Base-by-base conservation (phyloP, 2,329 filamentous ascomycete genomes). In the Aureobasidium sp. region DNA sequence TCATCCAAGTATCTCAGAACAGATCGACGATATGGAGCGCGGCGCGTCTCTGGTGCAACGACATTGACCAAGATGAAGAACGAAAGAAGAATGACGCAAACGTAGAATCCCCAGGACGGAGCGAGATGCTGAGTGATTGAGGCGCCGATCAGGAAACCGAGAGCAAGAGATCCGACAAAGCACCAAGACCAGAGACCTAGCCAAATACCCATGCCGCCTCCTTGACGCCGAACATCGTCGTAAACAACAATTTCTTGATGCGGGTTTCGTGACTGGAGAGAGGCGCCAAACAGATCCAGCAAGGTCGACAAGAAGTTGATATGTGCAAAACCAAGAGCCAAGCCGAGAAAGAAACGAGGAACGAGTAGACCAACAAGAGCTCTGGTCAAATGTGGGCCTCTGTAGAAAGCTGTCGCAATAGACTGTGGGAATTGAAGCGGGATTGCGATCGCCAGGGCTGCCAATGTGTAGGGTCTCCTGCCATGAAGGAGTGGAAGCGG, bases 181-280 rank as follows among this genome's bases (percentile, higher is more conserved):
- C 87, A 89, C 84, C 87, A 92, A 0, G 87, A 86, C 87, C 88
- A 92, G 61, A 89, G 79, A 1, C 87, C 87, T 10, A 91, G 78
- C 89, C 89, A 92, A n/a, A 89, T 77, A 0, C 89, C 89, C 77
- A 92, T 86, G 0, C 89, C 89, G 13, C 89, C 88, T 8, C 89
- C 89, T 69, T 91, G 87, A 44, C 88, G 80, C 61, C 89, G 83
- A 20, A 88, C 82, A 71, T 92, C 89, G 67, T 83, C 84, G 13
- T 81, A 75, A 63, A 87, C 81, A 1, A 88, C 85, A 24, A 88
- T 75, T 69, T 90, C 88, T 73, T 90, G 86, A 68, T 91, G 87
- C 1, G 89, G 88, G 53, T 85, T 84, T 44, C 80, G 79, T 68
- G 86, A 88, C 80, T 90, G 88, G 26, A 92, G 74, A 0, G 87